Evolutionary conservation across 805 yeast genomes (phyloP).

Genomic region (Nakazawaea pomicola): DNA sequence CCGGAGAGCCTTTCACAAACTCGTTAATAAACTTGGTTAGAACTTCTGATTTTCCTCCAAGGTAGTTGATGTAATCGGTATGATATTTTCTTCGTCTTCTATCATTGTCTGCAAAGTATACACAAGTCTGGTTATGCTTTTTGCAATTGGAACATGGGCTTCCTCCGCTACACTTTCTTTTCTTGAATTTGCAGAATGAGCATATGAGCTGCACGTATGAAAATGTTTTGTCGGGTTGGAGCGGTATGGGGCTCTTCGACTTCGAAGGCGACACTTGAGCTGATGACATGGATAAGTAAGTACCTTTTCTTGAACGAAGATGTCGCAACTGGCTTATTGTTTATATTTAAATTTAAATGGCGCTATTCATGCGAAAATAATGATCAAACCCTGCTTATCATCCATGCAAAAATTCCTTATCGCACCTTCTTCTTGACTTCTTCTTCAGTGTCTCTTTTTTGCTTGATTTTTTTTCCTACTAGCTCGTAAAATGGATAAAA

Average conservation of each 20-base stretch:
- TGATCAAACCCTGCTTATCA: too few species aligned
- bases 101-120: slow-evolving; percentile 21
- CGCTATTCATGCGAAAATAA: too few species aligned
- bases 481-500: too few species aligned
- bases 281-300: background rate
- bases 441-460: too few species aligned
- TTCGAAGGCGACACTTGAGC: background rate
- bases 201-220: slow-evolving; percentile 10
- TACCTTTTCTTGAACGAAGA: too few species aligned
- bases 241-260: background rate
- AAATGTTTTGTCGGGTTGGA: background rate
- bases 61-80: slow-evolving; percentile 25
- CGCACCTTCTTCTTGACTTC: too few species aligned
- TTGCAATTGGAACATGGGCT: slow-evolving; percentile 21
- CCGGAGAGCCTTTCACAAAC: slow-evolving; percentile 20
- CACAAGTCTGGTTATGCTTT: slow-evolving; percentile 16
- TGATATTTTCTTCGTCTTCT: slow-evolving; percentile 29
- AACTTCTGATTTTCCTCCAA: slow-evolving; percentile 20
- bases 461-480: too few species aligned
- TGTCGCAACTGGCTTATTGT: too few species aligned
- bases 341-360: too few species aligned
- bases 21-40: slow-evolving; percentile 20
- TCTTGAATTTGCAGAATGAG: slow-evolving; percentile 18
- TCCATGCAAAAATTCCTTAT: too few species aligned
- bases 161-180: slow-evolving; percentile 21